phyloP scores from a whole-genome alignment of 192 early-diverging fungal genomes.

The Coemansia sp. region DNA sequence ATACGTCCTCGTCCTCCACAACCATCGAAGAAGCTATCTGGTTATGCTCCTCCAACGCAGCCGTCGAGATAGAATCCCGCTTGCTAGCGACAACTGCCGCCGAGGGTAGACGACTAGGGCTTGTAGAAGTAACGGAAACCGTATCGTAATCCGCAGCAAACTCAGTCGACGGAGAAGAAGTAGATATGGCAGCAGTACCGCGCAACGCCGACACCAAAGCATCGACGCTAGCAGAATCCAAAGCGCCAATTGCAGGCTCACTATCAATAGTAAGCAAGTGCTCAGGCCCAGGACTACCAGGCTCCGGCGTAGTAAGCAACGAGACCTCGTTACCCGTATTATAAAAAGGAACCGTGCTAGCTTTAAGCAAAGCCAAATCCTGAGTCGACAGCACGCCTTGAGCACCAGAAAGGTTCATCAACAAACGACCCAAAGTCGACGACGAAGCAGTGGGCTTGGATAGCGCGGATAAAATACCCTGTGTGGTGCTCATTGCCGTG shows the following conservation, averaged over 20 bases:
- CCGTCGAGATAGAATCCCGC: background rate
- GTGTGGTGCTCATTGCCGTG: conserved; percentile 8
- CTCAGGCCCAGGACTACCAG: conserved; percentile 24
- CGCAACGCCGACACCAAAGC: conserved; percentile 39
- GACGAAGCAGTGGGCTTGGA: conserved; percentile 26
- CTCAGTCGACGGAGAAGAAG: background rate
- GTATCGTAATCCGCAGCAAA: background rate
- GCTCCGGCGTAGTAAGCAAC: conserved; percentile 29
- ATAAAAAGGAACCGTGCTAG: background rate
- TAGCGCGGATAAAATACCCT: conserved; percentile 31
- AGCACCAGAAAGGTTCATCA: conserved; percentile 30
- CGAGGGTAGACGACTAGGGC: background rate
- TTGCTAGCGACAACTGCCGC: background rate
- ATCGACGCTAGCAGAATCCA: conserved; percentile 46
- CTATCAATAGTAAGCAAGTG: conserved; percentile 9
- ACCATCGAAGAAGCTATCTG: background rate
- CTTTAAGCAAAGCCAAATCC: conserved; percentile 42
- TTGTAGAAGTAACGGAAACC: background rate
- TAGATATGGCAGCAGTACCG: conserved; percentile 37
- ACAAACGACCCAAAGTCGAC: conserved; percentile 26
- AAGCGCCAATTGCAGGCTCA: conserved; percentile 5
- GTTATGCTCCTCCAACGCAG: conserved; percentile 20
- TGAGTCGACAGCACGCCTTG: conserved; percentile 46
- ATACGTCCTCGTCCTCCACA: background rate
- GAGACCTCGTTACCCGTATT: background rate